Evolutionary conservation across 164 flowering plant species (phyloP).

Genomic region (Litsea cubeba): DNA sequence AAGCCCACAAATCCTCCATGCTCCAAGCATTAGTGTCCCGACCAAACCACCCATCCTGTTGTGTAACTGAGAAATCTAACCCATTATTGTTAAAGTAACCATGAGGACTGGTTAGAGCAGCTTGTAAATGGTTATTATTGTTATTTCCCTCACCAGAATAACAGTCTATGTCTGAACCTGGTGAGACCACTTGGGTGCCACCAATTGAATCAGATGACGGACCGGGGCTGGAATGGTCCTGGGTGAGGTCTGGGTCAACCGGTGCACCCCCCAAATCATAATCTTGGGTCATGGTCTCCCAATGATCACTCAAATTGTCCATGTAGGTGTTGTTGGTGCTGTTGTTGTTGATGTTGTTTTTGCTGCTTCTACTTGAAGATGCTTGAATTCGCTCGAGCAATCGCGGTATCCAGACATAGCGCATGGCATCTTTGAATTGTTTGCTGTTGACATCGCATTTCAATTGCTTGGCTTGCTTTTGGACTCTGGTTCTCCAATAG

Average conservation of each 20-base stretch:
- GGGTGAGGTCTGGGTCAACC: not conserved
- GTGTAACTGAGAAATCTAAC: not conserved
- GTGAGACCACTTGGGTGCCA: slow-evolving; percentile 5
- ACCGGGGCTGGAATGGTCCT: slow-evolving; percentile 7
- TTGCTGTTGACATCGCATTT: slow-evolving; percentile 14
- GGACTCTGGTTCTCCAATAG: slow-evolving; percentile 17
- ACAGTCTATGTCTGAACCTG: not conserved
- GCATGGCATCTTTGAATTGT: slow-evolving; percentile 14
- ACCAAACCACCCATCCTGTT: not conserved
- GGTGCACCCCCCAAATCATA: not conserved
- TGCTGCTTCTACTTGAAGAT: not conserved
- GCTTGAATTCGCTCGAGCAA: slow-evolving; percentile 8
- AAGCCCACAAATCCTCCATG: slow-evolving; percentile 4
- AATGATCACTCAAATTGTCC: not conserved
- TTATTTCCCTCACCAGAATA: not conserved
- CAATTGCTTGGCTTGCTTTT: slow-evolving; percentile 17
- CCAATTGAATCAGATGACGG: slow-evolving; percentile 1
- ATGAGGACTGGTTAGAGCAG: not conserved
- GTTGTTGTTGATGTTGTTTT: not conserved
- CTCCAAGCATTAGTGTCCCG: slow-evolving; percentile 3
- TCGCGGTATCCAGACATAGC: slow-evolving; percentile 12
- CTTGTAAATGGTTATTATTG: not conserved
- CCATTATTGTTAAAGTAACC: not conserved
- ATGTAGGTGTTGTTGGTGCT: not conserved
- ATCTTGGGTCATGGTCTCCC: not conserved